Conservation (phyloP, 768 basidiomycete genomes). For the Pisolithus marmoratus region DNA sequence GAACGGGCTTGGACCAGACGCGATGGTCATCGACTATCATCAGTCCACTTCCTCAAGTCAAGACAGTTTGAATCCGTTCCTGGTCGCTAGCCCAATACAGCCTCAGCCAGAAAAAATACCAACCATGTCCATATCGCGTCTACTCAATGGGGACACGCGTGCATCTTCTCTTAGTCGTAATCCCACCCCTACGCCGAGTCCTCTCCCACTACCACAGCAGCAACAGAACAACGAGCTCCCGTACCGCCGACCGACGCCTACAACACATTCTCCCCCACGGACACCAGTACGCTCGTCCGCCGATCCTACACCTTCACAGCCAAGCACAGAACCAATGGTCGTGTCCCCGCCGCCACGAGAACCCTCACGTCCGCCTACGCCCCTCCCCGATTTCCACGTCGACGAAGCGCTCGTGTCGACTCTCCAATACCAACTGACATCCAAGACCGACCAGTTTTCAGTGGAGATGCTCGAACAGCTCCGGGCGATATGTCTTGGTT, state of each 20-base stretch:
- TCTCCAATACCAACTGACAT: conserved; percentile 45
- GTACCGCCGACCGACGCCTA: background rate
- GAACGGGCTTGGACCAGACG: conserved; percentile 6
- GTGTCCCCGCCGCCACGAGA: conserved; percentile 25
- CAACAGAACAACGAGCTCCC: conserved; percentile 11
- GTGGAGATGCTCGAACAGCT: conserved; percentile 94
- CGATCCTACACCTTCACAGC: background rate
- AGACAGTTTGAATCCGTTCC: conserved; percentile 43
- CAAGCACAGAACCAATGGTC: conserved; percentile 11
- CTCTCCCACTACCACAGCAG: conserved; percentile 3
- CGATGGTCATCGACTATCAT: conserved; percentile 36
- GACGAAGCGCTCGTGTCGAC: conserved; percentile 43
- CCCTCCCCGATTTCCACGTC: conserved; percentile 73
- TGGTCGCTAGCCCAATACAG: conserved; percentile 46
- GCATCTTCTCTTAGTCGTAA: conserved; percentile 2
- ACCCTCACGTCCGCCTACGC: conserved; percentile 58
- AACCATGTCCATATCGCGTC: conserved; percentile 17
- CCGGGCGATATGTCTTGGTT: conserved; percentile 72
- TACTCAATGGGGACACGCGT: conserved; percentile 17
- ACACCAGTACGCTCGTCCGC: conserved; percentile 3
- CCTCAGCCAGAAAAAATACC: conserved; percentile 17
- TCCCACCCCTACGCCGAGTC: background rate
- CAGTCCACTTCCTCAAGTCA: conserved; percentile 21
- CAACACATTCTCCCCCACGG: conserved; percentile 1
- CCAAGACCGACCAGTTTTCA: conserved; percentile 53